Evolutionary conservation across 179 eudicot species (phyloP), one percentile per base, ranked within the genome.

Genomic region (Vitellaria paradoxa): DNA sequence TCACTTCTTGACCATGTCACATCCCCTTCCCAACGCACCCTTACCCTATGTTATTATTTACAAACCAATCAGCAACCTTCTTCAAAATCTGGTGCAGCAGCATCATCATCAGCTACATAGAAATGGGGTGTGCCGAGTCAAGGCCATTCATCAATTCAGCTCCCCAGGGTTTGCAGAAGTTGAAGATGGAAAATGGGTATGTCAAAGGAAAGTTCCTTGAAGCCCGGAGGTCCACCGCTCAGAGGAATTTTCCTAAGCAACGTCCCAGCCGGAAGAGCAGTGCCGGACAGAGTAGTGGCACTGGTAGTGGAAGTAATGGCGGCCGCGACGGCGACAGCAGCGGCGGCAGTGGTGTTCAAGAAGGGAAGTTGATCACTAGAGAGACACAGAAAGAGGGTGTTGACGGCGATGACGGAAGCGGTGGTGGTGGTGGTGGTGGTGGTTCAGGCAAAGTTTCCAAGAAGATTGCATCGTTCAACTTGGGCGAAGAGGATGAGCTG

Each of bases 101-200:
- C 50, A 73, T 52, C 24, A 15, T 8, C 50, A 73, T 52, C 26
- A 49, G 21, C 70, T 49, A 49, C 76, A 1, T 13, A 40, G 74
- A 26, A 1, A 87, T 70, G 89, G 89, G 89, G 37, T 79, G 87
- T 74, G 80, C 80, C 64, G 77, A 69, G 26, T 30, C 77, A 9
- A 82, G 77, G 79, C 84, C 83, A 40, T 66, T 79, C 6, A 59
- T 13, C 70, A 68, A 66, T 24, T 83, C 84, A 3, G 77, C 84
- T 0, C 79, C 75, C 0, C 55, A 37, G 37, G 52, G 81, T 53
- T 72, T 78, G 12, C 69, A 73, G 61, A 82, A 65, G 77, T 42
- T 77, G 46, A 82, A 80, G 77, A n/a, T 68, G 71, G 84, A 80
- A 55, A 79, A 78, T 65, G 89, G 84, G 37, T 81, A 79, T 76